Evolutionary conservation across 116 monocot species (phyloP).

Genomic region (Cymodocea nodosa): DNA sequence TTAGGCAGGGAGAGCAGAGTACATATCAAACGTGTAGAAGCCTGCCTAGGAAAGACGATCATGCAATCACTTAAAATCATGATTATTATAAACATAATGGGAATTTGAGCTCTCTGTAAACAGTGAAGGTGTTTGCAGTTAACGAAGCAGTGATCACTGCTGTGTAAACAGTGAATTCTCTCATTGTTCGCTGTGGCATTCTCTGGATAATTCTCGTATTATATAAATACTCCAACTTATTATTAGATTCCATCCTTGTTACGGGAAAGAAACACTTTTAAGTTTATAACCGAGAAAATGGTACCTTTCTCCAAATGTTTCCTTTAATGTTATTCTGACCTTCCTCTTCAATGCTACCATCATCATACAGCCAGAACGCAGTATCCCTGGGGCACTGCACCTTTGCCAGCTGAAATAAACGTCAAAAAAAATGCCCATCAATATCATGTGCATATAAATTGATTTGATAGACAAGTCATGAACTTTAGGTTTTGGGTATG

Average conservation of each 20-base stretch:
- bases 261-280: neutral
- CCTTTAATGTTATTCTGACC: conserved; percentile 43
- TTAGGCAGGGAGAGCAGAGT: conserved; percentile 65
- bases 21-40: conserved; percentile 47
- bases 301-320: conserved; percentile 46
- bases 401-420: conserved; percentile 25
- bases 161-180: too few relatives aligned
- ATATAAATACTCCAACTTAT: neutral
- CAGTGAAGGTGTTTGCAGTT: too few relatives aligned
- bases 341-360: conserved; percentile 47
- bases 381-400: conserved; percentile 36
- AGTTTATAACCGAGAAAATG: neutral
- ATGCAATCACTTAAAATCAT: neutral
- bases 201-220: too few relatives aligned
- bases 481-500: too few relatives aligned
- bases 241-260: neutral
- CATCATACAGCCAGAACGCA: conserved; percentile 49
- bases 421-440: conserved; percentile 1
- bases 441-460: neutral
- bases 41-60: conserved; percentile 23
- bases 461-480: too few relatives aligned
- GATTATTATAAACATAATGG: neutral
- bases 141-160: too few relatives aligned
- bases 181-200: too few relatives aligned
- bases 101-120: too few relatives aligned